phyloP scores from a whole-genome alignment of 176 grass and related monocot species.

The Hordeum vulgare region DNA sequence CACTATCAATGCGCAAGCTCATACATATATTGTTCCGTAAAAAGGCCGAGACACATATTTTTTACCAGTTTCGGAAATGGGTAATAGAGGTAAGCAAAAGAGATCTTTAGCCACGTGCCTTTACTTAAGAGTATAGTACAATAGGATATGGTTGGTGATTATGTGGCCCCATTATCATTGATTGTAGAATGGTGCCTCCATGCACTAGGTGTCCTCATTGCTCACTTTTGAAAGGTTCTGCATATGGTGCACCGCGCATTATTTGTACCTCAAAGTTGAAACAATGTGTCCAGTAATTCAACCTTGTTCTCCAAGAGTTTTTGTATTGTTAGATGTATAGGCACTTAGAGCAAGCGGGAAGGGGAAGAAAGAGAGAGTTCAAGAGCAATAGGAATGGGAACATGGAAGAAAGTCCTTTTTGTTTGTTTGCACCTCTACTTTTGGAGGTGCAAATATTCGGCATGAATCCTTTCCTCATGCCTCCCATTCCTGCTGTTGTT shows the following conservation, averaged over 20 bases:
- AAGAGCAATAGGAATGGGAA: conserved; percentile 1
- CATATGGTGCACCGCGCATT: neutral
- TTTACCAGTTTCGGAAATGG: no score
- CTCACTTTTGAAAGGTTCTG: neutral
- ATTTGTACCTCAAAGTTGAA: neutral
- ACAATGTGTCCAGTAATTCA: neutral
- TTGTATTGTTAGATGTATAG: neutral
- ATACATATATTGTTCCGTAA: no score
- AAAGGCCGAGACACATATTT: no score
- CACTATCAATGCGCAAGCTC: no score
- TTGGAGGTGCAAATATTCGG: neutral
- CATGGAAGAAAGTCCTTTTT: neutral
- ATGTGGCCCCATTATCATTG: no score
- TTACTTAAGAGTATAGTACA: no score
- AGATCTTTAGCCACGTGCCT: no score
- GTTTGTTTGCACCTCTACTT: neutral
- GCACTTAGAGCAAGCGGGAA: neutral
- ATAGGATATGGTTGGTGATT: no score
- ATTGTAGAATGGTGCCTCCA: neutral
- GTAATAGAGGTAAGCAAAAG: no score
- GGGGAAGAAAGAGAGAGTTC: neutral
- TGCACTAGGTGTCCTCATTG: neutral
- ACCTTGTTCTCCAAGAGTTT: neutral
- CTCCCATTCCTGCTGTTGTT: conserved; percentile 8
- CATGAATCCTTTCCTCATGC: neutral